Base-by-base conservation (phyloP, 2,329 filamentous ascomycete species). In the Teratosphaeria viscida region DNA sequence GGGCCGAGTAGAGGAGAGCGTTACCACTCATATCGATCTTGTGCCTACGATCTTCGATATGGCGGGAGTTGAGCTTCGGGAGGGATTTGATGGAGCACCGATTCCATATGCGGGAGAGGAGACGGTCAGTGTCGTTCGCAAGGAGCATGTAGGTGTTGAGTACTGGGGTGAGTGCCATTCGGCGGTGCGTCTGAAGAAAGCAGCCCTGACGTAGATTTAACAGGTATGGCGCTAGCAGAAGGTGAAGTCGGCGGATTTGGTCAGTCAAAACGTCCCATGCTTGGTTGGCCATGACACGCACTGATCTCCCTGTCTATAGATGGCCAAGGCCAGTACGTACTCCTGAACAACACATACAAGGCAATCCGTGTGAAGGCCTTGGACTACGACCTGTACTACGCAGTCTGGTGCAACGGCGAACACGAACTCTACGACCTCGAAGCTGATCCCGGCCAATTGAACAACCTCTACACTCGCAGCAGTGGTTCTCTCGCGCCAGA, bases 341-440 rank as follows among this genome's bases (percentile, higher is more conserved):
- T 49, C 43, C 19, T 32, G 39, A 70, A 71, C 61, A 67, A 69
- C 27, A 70, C 69, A 1, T 71, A 71, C 63, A 71, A 70, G 56
- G 67, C 68, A 7, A 29, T 56, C 14, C 27, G 69, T 4, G 29
- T 71, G 2, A 59, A 67, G 8, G 64, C 63, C 19, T 58, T 65
- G 3, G 62, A 56, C 5, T 87, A 87, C 66, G 82, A 81, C 65
- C 68, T 88, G 5, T 83, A 84, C 63, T 89, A 89, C 65, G 79
- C 83, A 0, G 83, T 87, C 0, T 89, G 85, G 85, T 89, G 86
- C 67, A 86, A 74, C 6, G 83, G 84, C 57, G 85, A 87, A 66
- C 80, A 82, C 58, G 85, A 89, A 67, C 77, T 86, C 8, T 89
- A 88, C 67, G 79, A 88, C 49, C 52, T 70, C 12, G 35, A 56